Conservation (phyloP, 805 yeast species). For the Zygoascus flipseniorum region DNA sequence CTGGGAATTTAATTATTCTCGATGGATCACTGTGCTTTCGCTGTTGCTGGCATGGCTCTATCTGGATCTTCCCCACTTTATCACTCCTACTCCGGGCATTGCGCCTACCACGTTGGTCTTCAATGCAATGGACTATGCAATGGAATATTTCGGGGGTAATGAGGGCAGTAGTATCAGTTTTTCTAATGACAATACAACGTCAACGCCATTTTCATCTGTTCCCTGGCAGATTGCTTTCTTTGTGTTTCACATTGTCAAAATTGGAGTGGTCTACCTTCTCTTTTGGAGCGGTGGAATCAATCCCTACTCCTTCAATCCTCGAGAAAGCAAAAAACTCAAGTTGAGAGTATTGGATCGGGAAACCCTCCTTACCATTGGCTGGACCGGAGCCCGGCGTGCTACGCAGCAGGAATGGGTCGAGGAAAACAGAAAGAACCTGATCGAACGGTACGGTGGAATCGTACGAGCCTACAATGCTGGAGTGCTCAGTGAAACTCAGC, state of each 20-base stretch:
- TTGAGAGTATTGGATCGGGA: constrained; percentile 36
- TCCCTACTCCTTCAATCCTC: constrained; percentile 51
- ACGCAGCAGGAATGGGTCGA: constrained; percentile 63
- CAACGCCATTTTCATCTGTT: constrained; percentile 28
- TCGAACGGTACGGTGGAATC: constrained; percentile 58
- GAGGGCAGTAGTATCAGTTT: constrained; percentile 39
- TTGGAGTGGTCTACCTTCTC: constrained; percentile 43
- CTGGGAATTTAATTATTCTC: constrained; percentile 43
- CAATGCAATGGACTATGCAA: constrained; percentile 22
- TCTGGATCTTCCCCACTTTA: constrained; percentile 82
- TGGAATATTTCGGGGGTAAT: constrained; percentile 28
- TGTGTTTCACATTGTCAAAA: constrained; percentile 59
- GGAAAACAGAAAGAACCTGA: constrained; percentile 52
- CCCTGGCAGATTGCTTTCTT: constrained; percentile 57
- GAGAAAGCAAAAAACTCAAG: constrained; percentile 12
- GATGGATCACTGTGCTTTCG: constrained; percentile 22
- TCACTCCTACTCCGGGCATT: constrained; percentile 89
- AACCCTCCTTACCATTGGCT: constrained; percentile 50
- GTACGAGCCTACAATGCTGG: constrained; percentile 72
- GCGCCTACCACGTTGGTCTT: constrained; percentile 60
- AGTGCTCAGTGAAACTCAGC: constrained; percentile 45
- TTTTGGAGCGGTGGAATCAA: constrained; percentile 69
- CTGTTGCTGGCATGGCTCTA: constrained; percentile 63
- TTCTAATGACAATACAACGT: constrained; percentile 30
- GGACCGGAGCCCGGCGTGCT: constrained; percentile 89